A percentile compares a stretch with the other conserved stretches of the same genome.
These are phyloP conservation scores for Aspergillus haitiensis DNA, from an alignment of 495 filamentous ascomycete species.

Conservation along the genomic window DNA sequence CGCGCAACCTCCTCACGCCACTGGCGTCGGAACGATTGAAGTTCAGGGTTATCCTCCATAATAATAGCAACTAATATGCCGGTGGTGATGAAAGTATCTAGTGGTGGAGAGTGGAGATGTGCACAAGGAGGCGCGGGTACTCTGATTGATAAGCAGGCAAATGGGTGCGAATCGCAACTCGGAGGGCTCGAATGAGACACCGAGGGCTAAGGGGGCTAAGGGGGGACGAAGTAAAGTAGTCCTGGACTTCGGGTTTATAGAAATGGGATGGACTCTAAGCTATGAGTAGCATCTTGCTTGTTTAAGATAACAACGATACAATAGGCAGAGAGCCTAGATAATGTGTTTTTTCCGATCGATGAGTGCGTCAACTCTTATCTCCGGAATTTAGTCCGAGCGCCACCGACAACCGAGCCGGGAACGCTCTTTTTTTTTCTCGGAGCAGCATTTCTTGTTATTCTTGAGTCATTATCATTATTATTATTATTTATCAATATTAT, in stretches of 20 bases:
- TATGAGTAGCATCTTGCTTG: too few species aligned
- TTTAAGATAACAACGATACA: too few species aligned
- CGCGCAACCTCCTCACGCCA: slow-evolving; percentile 80
- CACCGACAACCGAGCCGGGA: slow-evolving; percentile 27
- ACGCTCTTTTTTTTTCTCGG: slow-evolving; percentile 24
- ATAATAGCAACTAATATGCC: slow-evolving; percentile 5
- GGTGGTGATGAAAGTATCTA: too few species aligned
- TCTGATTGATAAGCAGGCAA: slow-evolving; percentile 32
- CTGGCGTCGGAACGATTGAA: slow-evolving; percentile 76
- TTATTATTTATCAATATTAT: not conserved
- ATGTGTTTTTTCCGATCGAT: not conserved
- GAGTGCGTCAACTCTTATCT: slow-evolving; percentile 27
- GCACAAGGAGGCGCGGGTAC: slow-evolving; percentile 5
- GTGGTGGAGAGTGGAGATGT: slow-evolving; percentile 1
- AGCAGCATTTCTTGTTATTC: slow-evolving; percentile 12
- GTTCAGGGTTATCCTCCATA: slow-evolving; percentile 68
- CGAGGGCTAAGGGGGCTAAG: not conserved
- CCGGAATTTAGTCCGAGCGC: slow-evolving; percentile 25
- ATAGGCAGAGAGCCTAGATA: too few species aligned
- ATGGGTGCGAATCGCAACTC: slow-evolving; percentile 7
- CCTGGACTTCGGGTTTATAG: not conserved
- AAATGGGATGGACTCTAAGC: not conserved
- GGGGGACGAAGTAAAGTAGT: not conserved
- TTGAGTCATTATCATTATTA: slow-evolving; percentile 11
- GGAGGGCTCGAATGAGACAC: not conserved